phyloP scores from a whole-genome alignment of 2,329 filamentous ascomycete species.

The Curvularia lunata region DNA sequence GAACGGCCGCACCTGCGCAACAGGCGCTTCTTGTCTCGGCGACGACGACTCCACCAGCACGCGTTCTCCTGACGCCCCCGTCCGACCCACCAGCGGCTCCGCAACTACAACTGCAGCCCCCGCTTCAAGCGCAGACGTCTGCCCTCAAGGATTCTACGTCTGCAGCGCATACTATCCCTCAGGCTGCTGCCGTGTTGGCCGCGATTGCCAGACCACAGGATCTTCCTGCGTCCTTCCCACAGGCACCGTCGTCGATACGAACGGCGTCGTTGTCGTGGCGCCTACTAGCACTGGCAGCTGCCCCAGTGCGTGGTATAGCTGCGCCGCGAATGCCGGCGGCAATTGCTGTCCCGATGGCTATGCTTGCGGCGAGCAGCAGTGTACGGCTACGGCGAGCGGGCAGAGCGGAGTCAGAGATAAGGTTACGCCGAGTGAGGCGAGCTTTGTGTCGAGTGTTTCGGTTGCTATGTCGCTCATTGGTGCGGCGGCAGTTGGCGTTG shows the following conservation, averaged over 20 bases:
- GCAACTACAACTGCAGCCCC: conserved; percentile 57
- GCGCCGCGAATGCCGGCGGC: conserved; percentile 68
- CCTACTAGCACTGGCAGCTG: conserved; percentile 64
- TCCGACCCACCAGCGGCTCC: conserved; percentile 53
- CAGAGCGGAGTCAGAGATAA: conserved; percentile 43
- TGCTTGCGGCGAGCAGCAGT: conserved; percentile 45
- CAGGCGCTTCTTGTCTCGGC: conserved; percentile 48
- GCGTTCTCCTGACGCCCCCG: conserved; percentile 49
- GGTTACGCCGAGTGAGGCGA: conserved; percentile 44
- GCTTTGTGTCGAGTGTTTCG: conserved; percentile 33
- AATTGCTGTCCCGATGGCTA: conserved; percentile 79
- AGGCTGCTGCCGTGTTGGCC: conserved; percentile 86
- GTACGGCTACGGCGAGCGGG: conserved; percentile 43
- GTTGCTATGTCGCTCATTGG: conserved; percentile 41
- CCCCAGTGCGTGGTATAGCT: conserved; percentile 80
- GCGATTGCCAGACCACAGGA: conserved; percentile 76
- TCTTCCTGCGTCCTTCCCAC: conserved; percentile 68
- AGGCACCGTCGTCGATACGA: conserved; percentile 66
- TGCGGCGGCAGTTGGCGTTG: conserved; percentile 42
- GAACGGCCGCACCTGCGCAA: conserved; percentile 53
- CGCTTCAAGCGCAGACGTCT: conserved; percentile 71
- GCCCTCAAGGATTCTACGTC: conserved; percentile 90
- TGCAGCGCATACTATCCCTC: conserved; percentile 81
- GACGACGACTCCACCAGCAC: conserved; percentile 39
- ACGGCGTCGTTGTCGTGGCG: conserved; percentile 74